Base-by-base conservation (phyloP, 2,329 filamentous ascomycete genomes). In the Colletotrichum tropicale region DNA sequence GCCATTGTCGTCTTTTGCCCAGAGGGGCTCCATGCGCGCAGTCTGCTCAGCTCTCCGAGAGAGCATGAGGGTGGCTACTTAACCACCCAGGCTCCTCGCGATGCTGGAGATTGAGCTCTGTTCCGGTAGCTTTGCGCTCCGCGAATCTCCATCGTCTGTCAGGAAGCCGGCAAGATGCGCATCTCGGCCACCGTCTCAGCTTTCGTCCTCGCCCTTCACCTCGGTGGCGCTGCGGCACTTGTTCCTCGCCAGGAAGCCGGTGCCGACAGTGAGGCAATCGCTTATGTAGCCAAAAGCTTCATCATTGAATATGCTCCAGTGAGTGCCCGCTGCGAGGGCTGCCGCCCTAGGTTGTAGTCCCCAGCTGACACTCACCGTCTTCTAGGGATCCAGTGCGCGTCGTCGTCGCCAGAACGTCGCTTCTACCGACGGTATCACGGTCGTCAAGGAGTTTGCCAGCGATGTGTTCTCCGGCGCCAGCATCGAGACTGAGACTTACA, bases 401-500 rank as follows among this genome's bases (percentile, higher is more conserved):
- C 28, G 71, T 21, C 74, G 77, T 56, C 77, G 76, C 34, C 77
- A 78, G 70, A 75, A 78, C n/a, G 74, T 80, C 60, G 76, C 76
- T 10, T 76, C 78, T 15, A 71, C 71, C 26, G 70, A 76, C 38
- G 76, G 68, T 26, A 77, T 77, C 67, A 78, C 71, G 48, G 77
- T 81, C 64, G 79, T 80, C 16, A 81, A 80, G 66, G 78, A 77
- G 56, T 83, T 81, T 72, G 66, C 80, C 30, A 81, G 77, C 32
- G 71, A 76, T 16, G 74, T 83, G 48, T 83, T 83, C 73, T 79
- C 79, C 9, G 81, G 81, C 43, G 81, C 81, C 36, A 82, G 78
- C 70, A 78, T 83, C 30, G 78, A 82, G 76, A 80, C 80, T 6
- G 81, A 80, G 30, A 77, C 75, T 58, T 78, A 78, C 72, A 79